Evolutionary conservation across 164 flowering plant species (phyloP).

Genomic region (grape (Vitis vinifera)): DNA sequence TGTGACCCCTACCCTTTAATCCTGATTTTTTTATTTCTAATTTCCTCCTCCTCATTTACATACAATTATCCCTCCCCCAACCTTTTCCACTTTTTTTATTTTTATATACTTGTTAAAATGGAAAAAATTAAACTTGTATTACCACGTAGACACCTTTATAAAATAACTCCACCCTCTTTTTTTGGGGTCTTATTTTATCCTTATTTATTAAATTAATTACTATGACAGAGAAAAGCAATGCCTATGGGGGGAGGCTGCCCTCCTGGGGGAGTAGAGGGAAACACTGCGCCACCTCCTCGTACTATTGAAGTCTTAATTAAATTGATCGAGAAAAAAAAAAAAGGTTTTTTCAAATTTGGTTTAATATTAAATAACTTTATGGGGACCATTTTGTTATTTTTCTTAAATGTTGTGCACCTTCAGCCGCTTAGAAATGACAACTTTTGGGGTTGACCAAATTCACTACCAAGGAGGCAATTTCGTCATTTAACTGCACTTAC

Average conservation of each 20-base stretch:
- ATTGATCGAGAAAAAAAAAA: too few species aligned
- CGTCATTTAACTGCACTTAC: background rate
- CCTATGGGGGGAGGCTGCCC: background rate
- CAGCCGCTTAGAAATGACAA: background rate
- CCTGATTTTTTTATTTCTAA: constrained; percentile 3
- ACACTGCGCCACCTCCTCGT: constrained; percentile 30
- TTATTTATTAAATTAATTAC: too few species aligned
- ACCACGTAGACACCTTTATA: too few species aligned
- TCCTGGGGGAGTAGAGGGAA: constrained; percentile 16
- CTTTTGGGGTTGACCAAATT: constrained; percentile 12
- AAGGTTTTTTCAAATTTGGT: background rate
- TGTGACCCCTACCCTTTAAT: constrained; percentile 11
- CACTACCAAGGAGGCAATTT: background rate
- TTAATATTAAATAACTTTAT: background rate
- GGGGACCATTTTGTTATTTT: constrained; percentile 12
- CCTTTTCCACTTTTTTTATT: too few species aligned
- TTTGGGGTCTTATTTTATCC: too few species aligned
- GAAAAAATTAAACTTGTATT: too few species aligned
- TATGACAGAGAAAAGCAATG: too few species aligned
- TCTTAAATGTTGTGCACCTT: constrained; percentile 17
- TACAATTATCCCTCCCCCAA: too few species aligned
- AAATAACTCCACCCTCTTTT: too few species aligned
- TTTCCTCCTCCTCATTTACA: background rate
- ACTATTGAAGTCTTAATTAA: constrained; percentile 4
- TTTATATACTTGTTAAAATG: too few species aligned